Percentiles rank a stretch among this genome's conserved stretches.
These are phyloP conservation scores for Cymbidium sinense DNA, from an alignment of 106 monocot species.

Conservation along the genomic window DNA sequence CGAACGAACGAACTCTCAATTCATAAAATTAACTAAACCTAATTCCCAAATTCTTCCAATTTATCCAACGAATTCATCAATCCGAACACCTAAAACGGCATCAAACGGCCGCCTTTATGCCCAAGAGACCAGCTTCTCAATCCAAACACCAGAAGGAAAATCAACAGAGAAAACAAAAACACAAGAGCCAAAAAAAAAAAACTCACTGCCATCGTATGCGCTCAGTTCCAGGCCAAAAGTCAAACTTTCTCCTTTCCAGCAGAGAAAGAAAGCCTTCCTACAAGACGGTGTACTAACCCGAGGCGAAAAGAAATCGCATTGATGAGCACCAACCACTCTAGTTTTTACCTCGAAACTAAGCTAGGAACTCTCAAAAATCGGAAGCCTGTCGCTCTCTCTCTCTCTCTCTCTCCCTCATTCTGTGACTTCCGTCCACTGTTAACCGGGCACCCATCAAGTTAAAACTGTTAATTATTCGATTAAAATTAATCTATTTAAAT, in stretches of 20 bases:
- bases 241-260: background rate
- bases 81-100: background rate
- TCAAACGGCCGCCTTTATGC: no score
- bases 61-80: background rate
- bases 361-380: background rate
- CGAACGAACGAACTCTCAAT: background rate
- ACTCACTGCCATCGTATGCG: background rate
- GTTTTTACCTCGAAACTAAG: background rate
- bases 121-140: background rate
- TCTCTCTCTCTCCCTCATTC: background rate
- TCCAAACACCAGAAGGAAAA: background rate
- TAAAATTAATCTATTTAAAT: no score
- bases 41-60: background rate
- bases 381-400: background rate
- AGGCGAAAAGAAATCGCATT: background rate
- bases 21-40: background rate
- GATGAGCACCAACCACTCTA: background rate
- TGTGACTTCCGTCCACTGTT: no score
- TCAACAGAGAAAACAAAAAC: background rate
- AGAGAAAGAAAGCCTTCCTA: background rate
- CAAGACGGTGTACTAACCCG: background rate
- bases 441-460: no score
- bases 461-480: no score
- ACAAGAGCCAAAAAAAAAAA: background rate
- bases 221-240: background rate